Conservation (phyloP, 2,329 filamentous ascomycete genomes). For the Albophoma yamanashiensis region DNA sequence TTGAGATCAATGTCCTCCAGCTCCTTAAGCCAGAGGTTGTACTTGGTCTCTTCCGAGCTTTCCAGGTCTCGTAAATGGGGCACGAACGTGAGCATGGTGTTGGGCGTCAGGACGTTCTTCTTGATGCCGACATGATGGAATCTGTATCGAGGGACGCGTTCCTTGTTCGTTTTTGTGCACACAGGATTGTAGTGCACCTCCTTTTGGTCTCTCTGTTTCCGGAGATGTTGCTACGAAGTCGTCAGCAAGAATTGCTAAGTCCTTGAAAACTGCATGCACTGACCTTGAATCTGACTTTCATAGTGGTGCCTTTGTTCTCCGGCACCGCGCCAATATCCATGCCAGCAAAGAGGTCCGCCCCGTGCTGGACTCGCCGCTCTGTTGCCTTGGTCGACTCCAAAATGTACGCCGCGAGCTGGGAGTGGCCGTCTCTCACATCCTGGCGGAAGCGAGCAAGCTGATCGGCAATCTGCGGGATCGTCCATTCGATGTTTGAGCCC, state of each 20-base stretch:
- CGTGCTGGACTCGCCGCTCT: constrained; percentile 27
- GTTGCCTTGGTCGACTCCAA: constrained; percentile 32
- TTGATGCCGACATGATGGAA: constrained; percentile 50
- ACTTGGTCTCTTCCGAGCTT: constrained; percentile 43
- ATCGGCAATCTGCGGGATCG: constrained; percentile 29
- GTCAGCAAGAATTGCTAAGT: constrained; percentile 5
- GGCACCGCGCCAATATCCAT: constrained; percentile 25
- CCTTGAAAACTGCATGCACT: background rate
- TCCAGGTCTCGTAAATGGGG: constrained; percentile 48
- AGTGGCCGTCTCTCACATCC: constrained; percentile 34
- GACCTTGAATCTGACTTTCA: constrained; percentile 43
- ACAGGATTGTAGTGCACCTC: constrained; percentile 29
- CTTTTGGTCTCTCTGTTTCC: constrained; percentile 28
- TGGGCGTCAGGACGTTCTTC: constrained; percentile 48
- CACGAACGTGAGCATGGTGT: constrained; percentile 49
- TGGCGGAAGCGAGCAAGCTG: constrained; percentile 27
- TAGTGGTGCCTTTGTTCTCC: constrained; percentile 25
- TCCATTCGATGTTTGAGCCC: constrained; percentile 24
- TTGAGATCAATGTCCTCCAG: constrained; percentile 46
- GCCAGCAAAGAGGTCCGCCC: constrained; percentile 36
- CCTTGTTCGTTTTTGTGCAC: constrained; percentile 37
- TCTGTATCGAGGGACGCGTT: constrained; percentile 45
- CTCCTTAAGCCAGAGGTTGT: constrained; percentile 46
- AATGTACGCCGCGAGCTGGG: constrained; percentile 31
- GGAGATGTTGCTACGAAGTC: constrained; percentile 29